A percentile compares a stretch with the other conserved stretches of the same genome.
Evolutionary conservation across 176 grass and related monocot genomes (phyloP).

Genomic region (Paspalum vaginatum): DNA sequence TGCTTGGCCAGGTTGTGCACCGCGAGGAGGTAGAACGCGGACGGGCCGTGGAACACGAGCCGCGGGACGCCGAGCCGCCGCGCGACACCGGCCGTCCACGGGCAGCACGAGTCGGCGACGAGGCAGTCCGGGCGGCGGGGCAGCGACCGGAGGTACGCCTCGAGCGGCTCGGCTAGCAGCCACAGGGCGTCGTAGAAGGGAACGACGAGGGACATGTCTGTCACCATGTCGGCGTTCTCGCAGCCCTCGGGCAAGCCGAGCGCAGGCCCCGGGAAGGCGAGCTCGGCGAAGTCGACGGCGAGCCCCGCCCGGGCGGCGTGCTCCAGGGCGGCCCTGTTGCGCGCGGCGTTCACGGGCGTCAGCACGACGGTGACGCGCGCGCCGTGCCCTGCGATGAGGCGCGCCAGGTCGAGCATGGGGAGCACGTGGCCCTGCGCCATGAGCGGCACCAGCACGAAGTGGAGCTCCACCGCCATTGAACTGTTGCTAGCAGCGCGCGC

Average conservation of each 20-base stretch:
- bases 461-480: constrained; percentile 31
- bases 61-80: constrained; percentile 28
- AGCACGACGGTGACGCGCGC: constrained; percentile 48
- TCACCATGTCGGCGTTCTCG: constrained; percentile 48
- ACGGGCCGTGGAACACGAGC: constrained; percentile 45
- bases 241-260: constrained; percentile 48
- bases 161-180: constrained; percentile 46
- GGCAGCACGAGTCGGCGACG: constrained; percentile 31
- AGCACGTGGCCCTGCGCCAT: constrained; percentile 65
- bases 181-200: constrained; percentile 38
- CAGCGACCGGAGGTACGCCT: constrained; percentile 36
- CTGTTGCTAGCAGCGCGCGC: not conserved
- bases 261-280: constrained; percentile 44
- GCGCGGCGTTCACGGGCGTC: constrained; percentile 49
- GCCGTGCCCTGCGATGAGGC: constrained; percentile 47
- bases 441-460: constrained; percentile 63
- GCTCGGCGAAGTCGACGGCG: constrained; percentile 46
- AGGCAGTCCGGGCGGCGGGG: constrained; percentile 46
- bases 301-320: constrained; percentile 23
- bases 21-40: constrained; percentile 35
- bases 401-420: constrained; percentile 57
- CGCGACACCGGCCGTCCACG: constrained; percentile 37
- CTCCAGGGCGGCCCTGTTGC: constrained; percentile 39
- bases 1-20: constrained; percentile 26
- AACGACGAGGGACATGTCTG: not conserved